Percentiles rank a stretch among this genome's conserved stretches.
Evolutionary conservation across 2,329 filamentous ascomycete genomes (phyloP).

Genomic region (Aspergillus carbonarius): DNA sequence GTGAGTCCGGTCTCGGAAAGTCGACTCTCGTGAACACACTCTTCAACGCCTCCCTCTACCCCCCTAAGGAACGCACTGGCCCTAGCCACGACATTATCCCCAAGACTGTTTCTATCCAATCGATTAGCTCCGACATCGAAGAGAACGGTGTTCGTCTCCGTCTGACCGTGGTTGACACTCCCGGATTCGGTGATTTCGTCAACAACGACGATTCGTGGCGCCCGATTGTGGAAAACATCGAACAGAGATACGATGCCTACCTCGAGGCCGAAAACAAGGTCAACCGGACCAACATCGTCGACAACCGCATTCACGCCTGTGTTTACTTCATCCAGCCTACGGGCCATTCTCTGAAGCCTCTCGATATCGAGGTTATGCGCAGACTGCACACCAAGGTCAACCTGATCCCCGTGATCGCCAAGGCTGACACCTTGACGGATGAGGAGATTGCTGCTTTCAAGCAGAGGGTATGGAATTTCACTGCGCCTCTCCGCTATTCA

Average conservation of each 20-base stretch:
- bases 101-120: conserved; percentile 95
- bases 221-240: conserved; percentile 98
- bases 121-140: conserved; percentile 94
- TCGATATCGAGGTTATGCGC: conserved; percentile 99
- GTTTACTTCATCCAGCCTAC: conserved; percentile 99
- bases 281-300: conserved; percentile 99
- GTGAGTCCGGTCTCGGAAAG: conserved; percentile 98
- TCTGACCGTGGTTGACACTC: conserved; percentile 94
- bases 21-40: conserved; percentile 98
- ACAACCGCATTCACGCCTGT: conserved; percentile 98
- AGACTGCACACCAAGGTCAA: conserved; percentile 99
- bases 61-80: conserved; percentile 96
- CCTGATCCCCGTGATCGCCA: conserved; percentile 97
- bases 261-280: conserved; percentile 99
- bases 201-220: conserved; percentile 99
- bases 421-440: conserved; percentile 95
- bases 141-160: conserved; percentile 97
- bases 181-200: conserved; percentile 97
- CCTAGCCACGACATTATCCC: conserved; percentile 97
- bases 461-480: conserved; percentile 74
- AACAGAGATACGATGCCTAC: conserved; percentile 98
- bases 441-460: conserved; percentile 96
- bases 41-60: conserved; percentile 99
- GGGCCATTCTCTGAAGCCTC: conserved; percentile 94
- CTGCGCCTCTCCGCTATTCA: background rate